Evolutionary conservation across 768 basidiomycete genomes (phyloP).

Genomic region (Naematelia aurantialba): DNA sequence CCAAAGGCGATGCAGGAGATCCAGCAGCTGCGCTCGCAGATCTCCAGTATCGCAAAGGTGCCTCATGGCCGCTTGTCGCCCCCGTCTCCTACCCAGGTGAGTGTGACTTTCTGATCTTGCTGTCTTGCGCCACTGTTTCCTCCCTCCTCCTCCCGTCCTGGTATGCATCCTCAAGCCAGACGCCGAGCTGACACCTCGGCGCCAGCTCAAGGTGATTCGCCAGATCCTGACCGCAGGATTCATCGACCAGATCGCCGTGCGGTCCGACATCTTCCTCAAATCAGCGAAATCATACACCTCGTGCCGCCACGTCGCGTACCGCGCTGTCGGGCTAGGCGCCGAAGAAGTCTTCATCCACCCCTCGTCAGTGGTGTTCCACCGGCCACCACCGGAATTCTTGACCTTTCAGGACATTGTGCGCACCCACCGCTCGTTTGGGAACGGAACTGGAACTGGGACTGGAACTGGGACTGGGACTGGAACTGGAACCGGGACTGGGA

Average conservation of each 20-base stretch:
- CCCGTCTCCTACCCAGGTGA: conserved; percentile 72
- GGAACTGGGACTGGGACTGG: too few relatives aligned
- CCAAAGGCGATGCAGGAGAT: conserved; percentile 97
- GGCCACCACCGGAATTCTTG: conserved; percentile 76
- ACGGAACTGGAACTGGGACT: too few relatives aligned
- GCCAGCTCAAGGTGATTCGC: conserved; percentile 83
- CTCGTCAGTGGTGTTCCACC: conserved; percentile 69
- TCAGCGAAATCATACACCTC: conserved; percentile 64
- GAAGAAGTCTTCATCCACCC: conserved; percentile 82
- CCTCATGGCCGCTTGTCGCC: conserved; percentile 70
- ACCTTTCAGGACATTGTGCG: conserved; percentile 77
- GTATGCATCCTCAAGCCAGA: too few relatives aligned
- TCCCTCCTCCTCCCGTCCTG: too few relatives aligned
- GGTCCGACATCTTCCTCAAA: conserved; percentile 71
- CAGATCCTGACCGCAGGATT: conserved; percentile 85
- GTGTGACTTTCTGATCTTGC: conserved; percentile 10
- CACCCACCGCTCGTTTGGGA: too few relatives aligned
- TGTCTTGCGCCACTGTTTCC: conserved; percentile 6
- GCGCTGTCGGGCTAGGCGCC: conserved; percentile 63
- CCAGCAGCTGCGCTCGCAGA: conserved; percentile 86
- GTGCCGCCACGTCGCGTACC: conserved; percentile 76
- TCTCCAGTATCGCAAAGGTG: conserved; percentile 82
- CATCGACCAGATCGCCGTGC: conserved; percentile 90
- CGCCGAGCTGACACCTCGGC: too few relatives aligned
- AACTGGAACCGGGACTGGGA: too few relatives aligned